Evolutionary conservation across 164 flowering plant genomes (phyloP).

Genomic region (Piper betle): DNA sequence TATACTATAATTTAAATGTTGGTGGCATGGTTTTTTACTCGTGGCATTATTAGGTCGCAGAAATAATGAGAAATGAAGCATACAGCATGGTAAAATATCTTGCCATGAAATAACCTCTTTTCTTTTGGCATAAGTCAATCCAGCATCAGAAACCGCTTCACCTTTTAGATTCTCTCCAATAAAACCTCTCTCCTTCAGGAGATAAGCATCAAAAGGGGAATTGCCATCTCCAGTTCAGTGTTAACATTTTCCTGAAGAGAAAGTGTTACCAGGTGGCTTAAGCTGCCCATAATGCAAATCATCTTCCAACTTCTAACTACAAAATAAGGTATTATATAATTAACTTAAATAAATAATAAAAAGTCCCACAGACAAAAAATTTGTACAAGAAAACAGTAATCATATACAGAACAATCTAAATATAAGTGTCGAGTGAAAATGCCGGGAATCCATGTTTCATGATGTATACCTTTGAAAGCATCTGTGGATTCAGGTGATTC

Average conservation of each 20-base stretch:
- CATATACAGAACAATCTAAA: too few relatives aligned
- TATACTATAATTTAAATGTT: neutral
- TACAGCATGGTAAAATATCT: conserved; percentile 7
- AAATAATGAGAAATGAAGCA: neutral
- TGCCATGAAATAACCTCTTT: conserved; percentile 33
- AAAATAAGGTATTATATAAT: neutral
- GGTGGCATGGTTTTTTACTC: neutral
- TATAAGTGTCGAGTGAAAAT: neutral
- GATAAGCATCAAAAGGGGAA: conserved; percentile 51
- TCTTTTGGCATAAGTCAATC: conserved; percentile 12
- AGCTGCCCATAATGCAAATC: neutral
- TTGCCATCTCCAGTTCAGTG: conserved; percentile 18
- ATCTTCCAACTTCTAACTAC: neutral
- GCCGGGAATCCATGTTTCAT: neutral
- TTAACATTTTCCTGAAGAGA: conserved; percentile 27
- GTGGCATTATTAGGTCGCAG: neutral
- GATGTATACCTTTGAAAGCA: neutral
- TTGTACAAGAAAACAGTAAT: too few relatives aligned
- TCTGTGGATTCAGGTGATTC: neutral
- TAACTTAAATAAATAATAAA: too few relatives aligned
- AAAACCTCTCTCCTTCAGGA: conserved; percentile 26
- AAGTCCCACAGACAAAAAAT: too few relatives aligned
- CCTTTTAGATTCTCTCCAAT: conserved; percentile 10
- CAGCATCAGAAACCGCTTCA: conserved; percentile 10
- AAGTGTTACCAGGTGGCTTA: neutral